phyloP scores from a whole-genome alignment of 169 alveolate genomes.

The Plasmodium sp. region DNA sequence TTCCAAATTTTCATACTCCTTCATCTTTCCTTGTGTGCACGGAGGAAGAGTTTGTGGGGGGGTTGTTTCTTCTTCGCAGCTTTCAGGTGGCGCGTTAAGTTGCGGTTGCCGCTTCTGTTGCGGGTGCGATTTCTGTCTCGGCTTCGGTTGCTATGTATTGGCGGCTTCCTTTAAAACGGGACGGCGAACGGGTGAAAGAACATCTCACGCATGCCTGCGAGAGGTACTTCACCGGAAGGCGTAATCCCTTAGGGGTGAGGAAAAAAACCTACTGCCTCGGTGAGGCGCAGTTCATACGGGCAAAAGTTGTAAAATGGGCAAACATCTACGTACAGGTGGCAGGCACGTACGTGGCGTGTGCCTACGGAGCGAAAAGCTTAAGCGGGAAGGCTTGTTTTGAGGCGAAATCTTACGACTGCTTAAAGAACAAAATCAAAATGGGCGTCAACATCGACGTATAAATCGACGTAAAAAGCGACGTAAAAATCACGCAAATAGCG shows the following conservation, averaged over 20 bases:
- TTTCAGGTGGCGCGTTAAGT: not conserved
- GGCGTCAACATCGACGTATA: not conserved
- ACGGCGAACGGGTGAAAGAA: not conserved
- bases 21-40: constrained; percentile 6
- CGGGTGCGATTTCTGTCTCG: not conserved
- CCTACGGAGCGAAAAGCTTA: not conserved
- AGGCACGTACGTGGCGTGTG: not conserved
- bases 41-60: not conserved
- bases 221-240: not conserved
- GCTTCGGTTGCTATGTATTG: not conserved
- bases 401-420: not conserved
- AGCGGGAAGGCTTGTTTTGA: not conserved
- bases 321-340: not conserved
- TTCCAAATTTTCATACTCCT: constrained; percentile 59
- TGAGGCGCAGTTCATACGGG: not conserved
- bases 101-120: not conserved
- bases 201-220: not conserved
- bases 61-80: not conserved
- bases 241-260: not conserved
- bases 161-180: not conserved
- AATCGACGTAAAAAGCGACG: not conserved
- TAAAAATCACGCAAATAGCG: not conserved
- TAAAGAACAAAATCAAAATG: not conserved
- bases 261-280: not conserved
- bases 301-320: not conserved